Base-by-base conservation (phyloP, 306 rosid genomes). In the Aeschynomene evenia region DNA sequence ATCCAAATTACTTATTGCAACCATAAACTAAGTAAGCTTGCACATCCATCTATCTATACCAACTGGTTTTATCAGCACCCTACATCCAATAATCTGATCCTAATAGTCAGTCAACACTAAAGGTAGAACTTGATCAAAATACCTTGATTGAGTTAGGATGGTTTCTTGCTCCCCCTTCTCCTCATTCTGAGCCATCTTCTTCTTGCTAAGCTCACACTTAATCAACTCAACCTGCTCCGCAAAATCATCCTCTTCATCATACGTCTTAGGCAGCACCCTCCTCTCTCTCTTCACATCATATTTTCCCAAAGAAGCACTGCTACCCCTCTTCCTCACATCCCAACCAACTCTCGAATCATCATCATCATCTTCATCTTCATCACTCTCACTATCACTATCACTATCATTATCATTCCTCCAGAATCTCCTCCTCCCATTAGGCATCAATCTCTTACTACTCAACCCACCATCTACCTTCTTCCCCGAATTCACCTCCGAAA, bases 231-330 rank as follows among this genome's bases (percentile, higher is more conserved):
- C 86, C 71, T 89, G 81, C 57, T 84, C 88, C 5, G 80, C 15
- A 53, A 84, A 71, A 74, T 84, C 84, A 31, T 53, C 48, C 42
- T 72, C 86, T 28, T 87, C 88, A 0, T 79, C 84, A 53, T 50
- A 74, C 10, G 70, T 1, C 69, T 72, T 80, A 0, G 77, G 85
- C 14, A 79, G 79, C 36, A 88, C 77, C 72, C 96, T 82, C 84
- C 84, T 86, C 75, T 71, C 83, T 23, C 43, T 76, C 85, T 91
- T 94, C 46, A 84, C 73, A 79, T 94, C 97, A 82, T 79, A 74
- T 73, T 80, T 84, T 50, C 97, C 96, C 80, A 93, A 64, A 14
- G 97, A 79, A 79, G 94, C 92, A 80, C 86, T 85, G 34, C 96
- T 85, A 15, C 92, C 94, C n/a, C 63, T 65, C 69, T 45, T 87